These are phyloP conservation scores for Sarocladiaceae sp. DNA, from an alignment of 2,329 filamentous ascomycete genomes.

Conservation along the genomic window DNA sequence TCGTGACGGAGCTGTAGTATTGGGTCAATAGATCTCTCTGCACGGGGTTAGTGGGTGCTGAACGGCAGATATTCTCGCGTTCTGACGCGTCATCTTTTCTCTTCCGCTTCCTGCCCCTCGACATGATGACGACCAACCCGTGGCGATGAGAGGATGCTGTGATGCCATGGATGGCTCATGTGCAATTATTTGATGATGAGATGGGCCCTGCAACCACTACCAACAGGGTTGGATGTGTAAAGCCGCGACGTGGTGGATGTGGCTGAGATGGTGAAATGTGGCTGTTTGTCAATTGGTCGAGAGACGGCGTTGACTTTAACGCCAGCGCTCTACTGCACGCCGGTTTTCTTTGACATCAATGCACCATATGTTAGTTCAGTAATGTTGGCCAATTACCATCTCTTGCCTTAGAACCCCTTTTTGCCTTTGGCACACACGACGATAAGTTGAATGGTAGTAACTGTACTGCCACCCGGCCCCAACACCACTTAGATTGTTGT, in stretches of 20 bases:
- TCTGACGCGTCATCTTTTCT: constrained; percentile 19
- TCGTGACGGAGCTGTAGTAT: constrained; percentile 63
- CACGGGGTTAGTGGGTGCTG: constrained; percentile 18
- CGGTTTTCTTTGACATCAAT: background rate
- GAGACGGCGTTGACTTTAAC: background rate
- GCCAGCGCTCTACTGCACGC: background rate
- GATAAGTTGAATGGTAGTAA: no score
- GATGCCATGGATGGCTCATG: background rate
- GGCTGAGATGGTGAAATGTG: background rate
- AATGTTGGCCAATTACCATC: background rate
- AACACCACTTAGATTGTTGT: background rate
- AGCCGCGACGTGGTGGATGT: background rate
- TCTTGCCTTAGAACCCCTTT: background rate
- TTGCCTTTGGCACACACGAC: no score
- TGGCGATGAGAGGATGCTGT: background rate
- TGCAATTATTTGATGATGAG: constrained; percentile 3
- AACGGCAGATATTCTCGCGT: constrained; percentile 1
- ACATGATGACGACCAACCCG: constrained; percentile 19
- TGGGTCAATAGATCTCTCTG: constrained; percentile 62
- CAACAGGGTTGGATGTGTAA: background rate
- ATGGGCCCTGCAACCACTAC: no score
- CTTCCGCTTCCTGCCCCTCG: constrained; percentile 23
- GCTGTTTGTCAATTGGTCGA: background rate
- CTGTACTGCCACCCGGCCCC: no score
- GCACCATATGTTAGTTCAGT: background rate